phyloP scores from a whole-genome alignment of 179 eudicot genomes.

The Beta lomatogona region DNA sequence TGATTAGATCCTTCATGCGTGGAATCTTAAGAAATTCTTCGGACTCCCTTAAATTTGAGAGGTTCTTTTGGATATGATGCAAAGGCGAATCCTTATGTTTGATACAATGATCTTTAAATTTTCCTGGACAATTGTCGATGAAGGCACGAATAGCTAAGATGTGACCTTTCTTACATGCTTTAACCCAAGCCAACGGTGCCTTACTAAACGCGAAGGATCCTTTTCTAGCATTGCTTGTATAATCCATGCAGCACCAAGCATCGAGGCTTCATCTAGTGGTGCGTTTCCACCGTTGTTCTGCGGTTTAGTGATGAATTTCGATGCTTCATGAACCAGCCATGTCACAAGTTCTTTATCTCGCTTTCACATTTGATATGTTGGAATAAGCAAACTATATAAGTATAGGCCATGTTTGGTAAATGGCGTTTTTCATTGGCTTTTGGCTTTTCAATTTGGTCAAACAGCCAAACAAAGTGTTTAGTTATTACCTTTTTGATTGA shows the following conservation, averaged over 20 bases:
- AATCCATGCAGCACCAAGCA: constrained; percentile 2
- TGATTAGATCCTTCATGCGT: not conserved
- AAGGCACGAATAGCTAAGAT: not conserved
- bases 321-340: not conserved
- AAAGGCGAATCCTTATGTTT: not conserved
- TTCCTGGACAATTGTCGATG: not conserved
- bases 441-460: too few relatives aligned
- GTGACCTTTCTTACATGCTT: constrained; percentile 11
- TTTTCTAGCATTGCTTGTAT: not conserved
- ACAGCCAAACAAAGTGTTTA: too few relatives aligned
- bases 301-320: not conserved
- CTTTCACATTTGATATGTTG: not conserved
- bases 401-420: too few relatives aligned
- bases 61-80: not conserved
- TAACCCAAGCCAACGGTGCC: constrained; percentile 2
- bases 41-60: not conserved
- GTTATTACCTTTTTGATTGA: too few relatives aligned
- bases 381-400: too few relatives aligned
- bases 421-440: too few relatives aligned
- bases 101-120: not conserved
- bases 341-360: not conserved
- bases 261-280: not conserved
- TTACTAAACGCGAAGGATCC: not conserved
- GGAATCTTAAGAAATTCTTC: too few relatives aligned
- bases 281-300: not conserved